Conservation (phyloP, 2,329 filamentous ascomycete genomes). For the Microdochium trichocladiopsis region DNA sequence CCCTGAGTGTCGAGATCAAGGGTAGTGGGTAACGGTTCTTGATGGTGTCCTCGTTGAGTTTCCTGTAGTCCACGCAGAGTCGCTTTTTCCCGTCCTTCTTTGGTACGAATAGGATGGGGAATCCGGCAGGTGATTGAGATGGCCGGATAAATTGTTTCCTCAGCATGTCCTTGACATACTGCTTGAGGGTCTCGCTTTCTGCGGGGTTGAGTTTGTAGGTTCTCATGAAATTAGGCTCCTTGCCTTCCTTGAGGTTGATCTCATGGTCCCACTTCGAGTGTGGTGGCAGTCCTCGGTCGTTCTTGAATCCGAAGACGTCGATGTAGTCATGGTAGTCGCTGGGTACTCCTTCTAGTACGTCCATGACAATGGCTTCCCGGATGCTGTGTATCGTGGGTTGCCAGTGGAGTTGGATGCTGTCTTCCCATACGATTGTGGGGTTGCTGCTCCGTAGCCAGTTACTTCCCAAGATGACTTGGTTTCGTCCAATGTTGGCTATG, state of each 20-base stretch:
- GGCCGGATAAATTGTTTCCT: slow-evolving; percentile 1
- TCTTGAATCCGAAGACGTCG: neutral
- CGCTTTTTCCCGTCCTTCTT: slow-evolving; percentile 9
- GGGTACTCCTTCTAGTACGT: neutral
- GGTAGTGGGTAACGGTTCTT: slow-evolving; percentile 14
- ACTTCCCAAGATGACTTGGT: too few species aligned
- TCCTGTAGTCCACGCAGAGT: slow-evolving; percentile 15
- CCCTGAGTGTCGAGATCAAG: slow-evolving; percentile 11
- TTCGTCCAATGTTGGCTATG: too few species aligned
- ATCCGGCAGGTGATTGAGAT: neutral
- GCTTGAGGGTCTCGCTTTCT: slow-evolving; percentile 1
- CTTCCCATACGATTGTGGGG: too few species aligned
- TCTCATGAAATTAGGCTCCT: neutral
- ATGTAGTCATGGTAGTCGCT: neutral
- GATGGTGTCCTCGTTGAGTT: slow-evolving; percentile 14
- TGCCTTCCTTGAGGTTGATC: slow-evolving; percentile 2
- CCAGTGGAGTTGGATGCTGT: too few species aligned
- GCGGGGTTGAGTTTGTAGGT: slow-evolving; percentile 2
- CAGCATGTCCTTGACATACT: slow-evolving; percentile 2
- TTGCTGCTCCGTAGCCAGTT: too few species aligned
- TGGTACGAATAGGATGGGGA: slow-evolving; percentile 8
- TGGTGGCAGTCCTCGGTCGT: neutral
- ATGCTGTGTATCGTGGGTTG: too few species aligned
- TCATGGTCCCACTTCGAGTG: slow-evolving; percentile 1
- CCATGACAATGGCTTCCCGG: too few species aligned